phyloP scores from a whole-genome alignment of 2,329 filamentous ascomycete genomes.

The Aureobasidium subglaciale region DNA sequence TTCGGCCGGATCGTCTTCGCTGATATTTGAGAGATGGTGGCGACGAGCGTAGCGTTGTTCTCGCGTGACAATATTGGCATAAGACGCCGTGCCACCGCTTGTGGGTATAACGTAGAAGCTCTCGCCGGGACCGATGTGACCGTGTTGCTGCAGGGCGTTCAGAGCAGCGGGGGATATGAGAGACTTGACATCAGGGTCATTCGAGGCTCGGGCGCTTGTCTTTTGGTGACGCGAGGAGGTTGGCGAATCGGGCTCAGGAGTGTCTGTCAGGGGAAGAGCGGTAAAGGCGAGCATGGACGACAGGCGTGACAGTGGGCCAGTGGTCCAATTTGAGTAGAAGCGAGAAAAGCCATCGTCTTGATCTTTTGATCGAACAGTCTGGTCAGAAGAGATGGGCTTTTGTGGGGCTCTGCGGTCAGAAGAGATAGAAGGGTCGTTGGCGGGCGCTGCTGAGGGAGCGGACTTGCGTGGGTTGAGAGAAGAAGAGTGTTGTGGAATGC shows the following conservation, averaged over 20 bases:
- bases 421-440: neutral
- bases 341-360: constrained; percentile 67
- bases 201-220: constrained; percentile 25
- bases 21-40: constrained; percentile 25
- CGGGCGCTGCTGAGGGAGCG: neutral
- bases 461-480: constrained; percentile 14
- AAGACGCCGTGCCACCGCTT: constrained; percentile 84
- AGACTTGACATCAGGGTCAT: constrained; percentile 64
- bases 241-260: constrained; percentile 20
- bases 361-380: neutral
- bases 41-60: constrained; percentile 46
- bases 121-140: constrained; percentile 48
- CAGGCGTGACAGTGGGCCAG: constrained; percentile 77
- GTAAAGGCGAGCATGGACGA: constrained; percentile 90
- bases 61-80: constrained; percentile 68
- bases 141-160: constrained; percentile 55
- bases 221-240: constrained; percentile 22
- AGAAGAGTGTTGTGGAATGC: constrained; percentile 26
- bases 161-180: constrained; percentile 83
- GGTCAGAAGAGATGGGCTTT: constrained; percentile 21
- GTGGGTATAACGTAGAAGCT: constrained; percentile 95
- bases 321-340: constrained; percentile 82
- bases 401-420: constrained; percentile 17
- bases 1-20: constrained; percentile 60
- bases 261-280: constrained; percentile 63